Conservation (phyloP, 352 stramenopile genomes). For the Stramenopiles sp. region DNA sequence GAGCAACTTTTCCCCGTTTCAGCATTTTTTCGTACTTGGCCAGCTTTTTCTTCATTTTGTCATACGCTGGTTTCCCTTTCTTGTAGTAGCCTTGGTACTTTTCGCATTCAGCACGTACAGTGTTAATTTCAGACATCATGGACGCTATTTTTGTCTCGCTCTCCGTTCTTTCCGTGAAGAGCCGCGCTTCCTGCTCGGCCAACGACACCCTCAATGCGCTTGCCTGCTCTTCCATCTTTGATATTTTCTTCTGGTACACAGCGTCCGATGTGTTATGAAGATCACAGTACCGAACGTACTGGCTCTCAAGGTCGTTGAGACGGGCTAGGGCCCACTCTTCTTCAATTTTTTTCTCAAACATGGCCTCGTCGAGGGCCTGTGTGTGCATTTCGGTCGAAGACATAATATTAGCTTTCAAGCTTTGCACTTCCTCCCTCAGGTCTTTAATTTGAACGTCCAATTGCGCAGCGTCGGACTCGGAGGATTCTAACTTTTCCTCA, state of each 20-base stretch:
- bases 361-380: neutral
- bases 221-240: conserved; percentile 5
- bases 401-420: conserved; percentile 1
- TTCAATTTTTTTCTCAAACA: conserved; percentile 3
- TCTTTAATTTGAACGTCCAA: conserved; percentile 7
- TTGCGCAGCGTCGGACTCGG: neutral
- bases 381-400: conserved; percentile 5
- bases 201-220: conserved; percentile 3
- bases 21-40: conserved; percentile 5
- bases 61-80: conserved; percentile 7
- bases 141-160: conserved; percentile 5
- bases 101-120: conserved; percentile 1
- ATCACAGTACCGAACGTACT: neutral
- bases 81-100: conserved; percentile 8
- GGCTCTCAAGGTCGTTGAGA: conserved; percentile 6
- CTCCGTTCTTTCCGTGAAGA: conserved; percentile 7
- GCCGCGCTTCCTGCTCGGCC: neutral
- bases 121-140: conserved; percentile 4
- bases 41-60: conserved; percentile 5
- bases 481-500: conserved; percentile 8
- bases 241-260: conserved; percentile 9
- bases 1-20: conserved; percentile 1
- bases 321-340: neutral
- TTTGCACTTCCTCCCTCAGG: conserved; percentile 4
- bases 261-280: conserved; percentile 4